These are phyloP conservation scores for Sorghum bicolor DNA, from an alignment of 176 grass and related monocot genomes.

Conservation along the genomic window Sorghum_bicolor_NCBIv3 NC_012879.2:55745501-55746000, in stretches of 20 bases:
- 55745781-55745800: neutral
- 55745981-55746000: neutral
- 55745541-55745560: neutral
- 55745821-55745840: neutral
- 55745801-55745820: neutral
- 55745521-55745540: neutral
- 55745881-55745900: neutral
- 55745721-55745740: neutral
- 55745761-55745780: neutral
- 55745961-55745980: neutral
- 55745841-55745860: neutral
- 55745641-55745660: neutral
- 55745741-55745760: neutral
- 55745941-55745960: neutral
- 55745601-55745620: neutral
- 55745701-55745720: neutral
- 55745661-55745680: neutral
- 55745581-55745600: no score
- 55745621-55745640: no score
- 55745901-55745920: slow-evolving; percentile 29
- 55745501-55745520: neutral
- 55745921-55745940: slow-evolving; percentile 11
- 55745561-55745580: neutral
- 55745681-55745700: neutral
- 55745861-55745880: slow-evolving; percentile 36